Conservation (phyloP, 2,329 filamentous ascomycete species). For the Drechslera avenae region DNA sequence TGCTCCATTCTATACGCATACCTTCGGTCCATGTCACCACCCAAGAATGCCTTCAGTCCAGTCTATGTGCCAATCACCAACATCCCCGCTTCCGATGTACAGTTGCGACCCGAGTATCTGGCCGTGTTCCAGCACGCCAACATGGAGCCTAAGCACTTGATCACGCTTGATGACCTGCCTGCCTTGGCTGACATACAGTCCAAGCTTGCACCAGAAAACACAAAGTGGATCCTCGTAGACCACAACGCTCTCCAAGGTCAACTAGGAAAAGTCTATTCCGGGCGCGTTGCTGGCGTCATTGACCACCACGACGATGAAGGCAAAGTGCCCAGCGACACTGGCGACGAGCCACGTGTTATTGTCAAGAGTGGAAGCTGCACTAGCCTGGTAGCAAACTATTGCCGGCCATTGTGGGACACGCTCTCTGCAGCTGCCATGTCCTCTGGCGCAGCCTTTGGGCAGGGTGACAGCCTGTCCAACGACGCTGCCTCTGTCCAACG, state of each 20-base stretch:
- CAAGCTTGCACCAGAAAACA: constrained; percentile 59
- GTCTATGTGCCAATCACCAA: constrained; percentile 77
- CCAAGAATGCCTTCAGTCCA: constrained; percentile 50
- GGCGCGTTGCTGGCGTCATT: constrained; percentile 67
- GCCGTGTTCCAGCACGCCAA: constrained; percentile 67
- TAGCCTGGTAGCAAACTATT: constrained; percentile 69
- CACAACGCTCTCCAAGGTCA: constrained; percentile 74
- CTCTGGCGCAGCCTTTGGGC: constrained; percentile 46
- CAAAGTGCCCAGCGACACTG: constrained; percentile 54
- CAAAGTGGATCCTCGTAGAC: constrained; percentile 76
- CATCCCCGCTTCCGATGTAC: constrained; percentile 69
- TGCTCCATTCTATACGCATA: constrained; percentile 76
- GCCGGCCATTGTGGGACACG: constrained; percentile 62
- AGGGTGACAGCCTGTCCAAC: constrained; percentile 46
- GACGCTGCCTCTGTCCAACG: constrained; percentile 43
- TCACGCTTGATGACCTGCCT: constrained; percentile 66
- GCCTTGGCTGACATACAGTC: constrained; percentile 57
- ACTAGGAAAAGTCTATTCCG: constrained; percentile 60
- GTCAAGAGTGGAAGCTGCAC: constrained; percentile 73
- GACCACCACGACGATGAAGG: constrained; percentile 81
- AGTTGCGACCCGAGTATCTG: constrained; percentile 73
- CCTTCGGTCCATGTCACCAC: constrained; percentile 65
- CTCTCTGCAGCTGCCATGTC: constrained; percentile 51
- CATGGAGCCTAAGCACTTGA: constrained; percentile 64
- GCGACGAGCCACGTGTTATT: constrained; percentile 64